Percentiles rank a stretch among this genome's conserved stretches.
phyloP scores from a whole-genome alignment of 257 asterid genomes.

The Nemophila menziesii region DNA sequence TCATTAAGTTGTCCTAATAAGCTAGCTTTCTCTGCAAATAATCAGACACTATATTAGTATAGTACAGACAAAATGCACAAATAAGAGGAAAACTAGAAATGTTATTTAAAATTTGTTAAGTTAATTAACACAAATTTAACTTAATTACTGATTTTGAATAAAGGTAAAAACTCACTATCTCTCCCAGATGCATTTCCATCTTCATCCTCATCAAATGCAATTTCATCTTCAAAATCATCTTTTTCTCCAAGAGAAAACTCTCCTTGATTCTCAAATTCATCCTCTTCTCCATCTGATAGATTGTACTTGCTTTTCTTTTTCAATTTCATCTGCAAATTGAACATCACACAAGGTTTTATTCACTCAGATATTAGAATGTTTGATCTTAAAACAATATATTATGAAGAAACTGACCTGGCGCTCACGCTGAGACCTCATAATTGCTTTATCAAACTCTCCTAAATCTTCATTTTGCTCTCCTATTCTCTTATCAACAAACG shows the following conservation, averaged over 20 bases:
- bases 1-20: constrained; percentile 22
- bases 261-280: constrained; percentile 46
- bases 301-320: constrained; percentile 65
- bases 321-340: constrained; percentile 37
- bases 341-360: background rate
- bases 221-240: constrained; percentile 84
- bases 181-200: constrained; percentile 22
- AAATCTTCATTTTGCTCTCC: constrained; percentile 80
- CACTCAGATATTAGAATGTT: background rate
- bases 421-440: constrained; percentile 83
- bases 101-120: background rate
- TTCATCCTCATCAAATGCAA: constrained; percentile 53
- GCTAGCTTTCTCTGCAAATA: constrained; percentile 31
- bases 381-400: no score
- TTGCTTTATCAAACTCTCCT: constrained; percentile 79
- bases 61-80: constrained; percentile 1
- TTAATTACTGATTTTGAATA: background rate
- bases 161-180: constrained; percentile 29
- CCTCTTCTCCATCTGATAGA: constrained; percentile 92
- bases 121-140: background rate
- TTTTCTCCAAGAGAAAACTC: constrained; percentile 30
- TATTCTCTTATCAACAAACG: constrained; percentile 72
- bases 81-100: background rate
- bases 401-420: constrained; percentile 41
- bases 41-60: background rate